Conservation (phyloP, 305 asterid species). For the Solanum hybrid region DNA sequence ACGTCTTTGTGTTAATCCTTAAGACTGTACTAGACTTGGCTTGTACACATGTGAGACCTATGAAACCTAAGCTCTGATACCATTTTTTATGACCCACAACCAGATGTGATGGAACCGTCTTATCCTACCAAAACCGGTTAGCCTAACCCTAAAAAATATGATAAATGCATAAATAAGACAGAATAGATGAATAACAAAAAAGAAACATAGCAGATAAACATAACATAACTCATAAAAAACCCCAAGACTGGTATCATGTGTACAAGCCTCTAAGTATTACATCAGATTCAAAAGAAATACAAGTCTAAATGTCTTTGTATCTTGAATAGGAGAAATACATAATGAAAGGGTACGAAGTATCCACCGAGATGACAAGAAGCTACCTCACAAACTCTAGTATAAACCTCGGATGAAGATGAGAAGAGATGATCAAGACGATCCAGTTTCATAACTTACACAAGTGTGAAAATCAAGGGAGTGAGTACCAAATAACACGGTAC, state of each 20-base stretch:
- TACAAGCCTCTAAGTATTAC: not conserved
- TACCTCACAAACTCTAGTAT: no score
- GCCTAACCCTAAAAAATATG: not conserved
- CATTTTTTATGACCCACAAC: not conserved
- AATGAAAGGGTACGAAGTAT: no score
- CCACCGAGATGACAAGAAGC: no score
- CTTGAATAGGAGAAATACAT: no score
- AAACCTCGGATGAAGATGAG: no score
- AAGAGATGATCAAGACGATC: no score
- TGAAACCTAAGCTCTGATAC: not conserved
- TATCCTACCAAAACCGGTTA: not conserved
- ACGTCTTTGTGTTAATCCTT: not conserved
- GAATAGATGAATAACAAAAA: not conserved
- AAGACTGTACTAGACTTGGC: not conserved
- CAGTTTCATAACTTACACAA: no score
- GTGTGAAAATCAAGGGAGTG: no score
- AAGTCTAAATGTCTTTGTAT: no score
- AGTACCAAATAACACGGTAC: no score
- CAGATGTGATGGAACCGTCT: not conserved
- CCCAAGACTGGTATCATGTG: not conserved
- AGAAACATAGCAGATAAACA: not conserved
- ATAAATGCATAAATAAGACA: not conserved
- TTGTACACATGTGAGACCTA: no score
- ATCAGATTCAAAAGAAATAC: no score
- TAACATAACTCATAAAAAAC: not conserved